Percentiles rank a stretch among this genome's conserved stretches.
Conservation (phyloP, 2,329 filamentous ascomycete genomes). For the Monosporascus sp. region DNA sequence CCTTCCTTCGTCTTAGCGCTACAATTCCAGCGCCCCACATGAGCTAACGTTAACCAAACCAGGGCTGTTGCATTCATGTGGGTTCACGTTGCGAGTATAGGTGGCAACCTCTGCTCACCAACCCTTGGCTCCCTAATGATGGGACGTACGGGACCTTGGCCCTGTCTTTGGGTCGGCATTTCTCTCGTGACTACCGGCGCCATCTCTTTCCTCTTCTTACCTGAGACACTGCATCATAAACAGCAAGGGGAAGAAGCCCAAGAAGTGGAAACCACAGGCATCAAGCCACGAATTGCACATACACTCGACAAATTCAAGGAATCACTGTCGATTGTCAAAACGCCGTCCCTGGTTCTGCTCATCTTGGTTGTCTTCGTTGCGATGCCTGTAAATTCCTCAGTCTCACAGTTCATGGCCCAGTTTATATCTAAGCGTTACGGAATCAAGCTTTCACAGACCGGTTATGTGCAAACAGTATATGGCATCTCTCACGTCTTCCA, state of each 20-base stretch:
- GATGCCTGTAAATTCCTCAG: slow-evolving; percentile 12
- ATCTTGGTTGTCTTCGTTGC: slow-evolving; percentile 12
- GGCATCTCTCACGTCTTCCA: slow-evolving; percentile 22
- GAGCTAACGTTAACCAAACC: not conserved
- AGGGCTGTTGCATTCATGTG: slow-evolving; percentile 40
- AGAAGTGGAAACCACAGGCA: not conserved
- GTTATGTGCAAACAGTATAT: slow-evolving; percentile 26
- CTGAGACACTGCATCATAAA: slow-evolving; percentile 21
- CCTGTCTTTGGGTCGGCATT: slow-evolving; percentile 15
- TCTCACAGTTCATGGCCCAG: slow-evolving; percentile 22
- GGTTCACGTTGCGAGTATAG: slow-evolving; percentile 47
- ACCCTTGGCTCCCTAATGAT: slow-evolving; percentile 23
- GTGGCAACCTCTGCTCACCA: slow-evolving; percentile 30
- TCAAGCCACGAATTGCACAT: slow-evolving; percentile 11
- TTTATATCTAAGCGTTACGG: slow-evolving; percentile 27
- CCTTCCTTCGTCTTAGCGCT: not conserved
- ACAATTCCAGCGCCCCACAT: no score
- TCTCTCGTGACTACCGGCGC: slow-evolving; percentile 8
- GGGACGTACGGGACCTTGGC: slow-evolving; percentile 22
- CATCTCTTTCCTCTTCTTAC: slow-evolving; percentile 19
- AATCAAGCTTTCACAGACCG: slow-evolving; percentile 22
- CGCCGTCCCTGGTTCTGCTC: slow-evolving; percentile 20
- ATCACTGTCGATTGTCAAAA: slow-evolving; percentile 21
- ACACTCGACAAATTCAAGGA: slow-evolving; percentile 15
- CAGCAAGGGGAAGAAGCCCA: not conserved